A percentile compares a stretch with the other conserved stretches of the same genome.
Conservation (phyloP, 257 asterid genomes). For the Scutellaria baicalensis region DNA sequence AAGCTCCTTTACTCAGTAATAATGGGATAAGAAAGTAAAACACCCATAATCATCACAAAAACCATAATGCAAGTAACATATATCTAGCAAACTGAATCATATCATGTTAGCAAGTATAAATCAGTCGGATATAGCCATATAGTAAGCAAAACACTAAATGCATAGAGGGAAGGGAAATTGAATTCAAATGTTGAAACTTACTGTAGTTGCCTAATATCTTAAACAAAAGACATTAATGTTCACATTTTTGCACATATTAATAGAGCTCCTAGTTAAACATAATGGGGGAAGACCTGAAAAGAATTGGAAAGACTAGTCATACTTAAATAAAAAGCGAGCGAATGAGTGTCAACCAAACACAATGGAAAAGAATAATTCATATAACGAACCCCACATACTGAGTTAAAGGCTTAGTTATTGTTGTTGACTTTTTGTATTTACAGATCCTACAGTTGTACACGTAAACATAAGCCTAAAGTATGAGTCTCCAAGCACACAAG, state of each 20-base stretch:
- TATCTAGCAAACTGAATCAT: neutral
- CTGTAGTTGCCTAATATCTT: neutral
- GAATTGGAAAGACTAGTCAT: neutral
- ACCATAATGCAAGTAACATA: neutral
- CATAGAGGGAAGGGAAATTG: neutral
- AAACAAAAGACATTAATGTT: neutral
- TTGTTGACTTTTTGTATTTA: neutral
- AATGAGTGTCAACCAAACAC: neutral
- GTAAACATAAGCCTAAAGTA: neutral
- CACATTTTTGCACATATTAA: neutral
- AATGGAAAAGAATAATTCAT: neutral
- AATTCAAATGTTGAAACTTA: neutral
- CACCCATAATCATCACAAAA: neutral
- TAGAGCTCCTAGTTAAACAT: neutral
- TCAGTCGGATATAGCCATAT: neutral
- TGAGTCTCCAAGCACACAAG: neutral
- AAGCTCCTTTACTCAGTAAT: slow-evolving; percentile 1
- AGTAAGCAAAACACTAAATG: neutral
- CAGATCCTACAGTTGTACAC: neutral
- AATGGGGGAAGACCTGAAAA: neutral
- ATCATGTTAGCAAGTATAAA: neutral
- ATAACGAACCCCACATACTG: neutral
- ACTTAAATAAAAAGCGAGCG: neutral
- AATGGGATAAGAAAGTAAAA: slow-evolving; percentile 5
- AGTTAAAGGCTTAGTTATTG: neutral